Conservation (phyloP, 1,284 basidiomycete species). For the Tremellales sp. region DNA sequence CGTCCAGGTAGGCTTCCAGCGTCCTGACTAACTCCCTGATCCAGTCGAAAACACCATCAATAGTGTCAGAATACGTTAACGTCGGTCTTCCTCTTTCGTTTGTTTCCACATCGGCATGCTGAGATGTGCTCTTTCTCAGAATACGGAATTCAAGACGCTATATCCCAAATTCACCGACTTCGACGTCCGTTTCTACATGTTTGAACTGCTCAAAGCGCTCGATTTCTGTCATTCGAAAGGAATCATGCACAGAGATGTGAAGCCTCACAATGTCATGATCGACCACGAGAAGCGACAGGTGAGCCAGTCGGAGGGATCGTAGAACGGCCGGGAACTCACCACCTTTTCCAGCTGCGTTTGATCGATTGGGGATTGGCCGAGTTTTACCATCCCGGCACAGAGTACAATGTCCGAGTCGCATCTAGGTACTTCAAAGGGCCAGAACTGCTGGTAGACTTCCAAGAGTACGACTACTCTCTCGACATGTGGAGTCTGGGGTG, state of each 20-base stretch:
- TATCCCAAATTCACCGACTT: conserved; percentile 93
- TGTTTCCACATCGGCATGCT: not conserved
- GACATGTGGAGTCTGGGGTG: conserved; percentile 99
- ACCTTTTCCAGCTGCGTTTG: conserved; percentile 64
- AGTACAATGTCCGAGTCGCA: conserved; percentile 97
- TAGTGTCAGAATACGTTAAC: conserved; percentile 98
- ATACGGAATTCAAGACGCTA: conserved; percentile 95
- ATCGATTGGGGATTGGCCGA: conserved; percentile 99
- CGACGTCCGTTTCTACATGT: conserved; percentile 95
- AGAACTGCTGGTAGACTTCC: conserved; percentile 94
- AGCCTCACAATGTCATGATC: conserved; percentile 99
- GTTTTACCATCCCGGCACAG: conserved; percentile 96
- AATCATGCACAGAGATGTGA: conserved; percentile 99
- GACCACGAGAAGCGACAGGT: conserved; percentile 95
- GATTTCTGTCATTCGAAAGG: conserved; percentile 98
- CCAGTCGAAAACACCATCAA: conserved; percentile 87
- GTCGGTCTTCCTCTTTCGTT: conserved; percentile 22
- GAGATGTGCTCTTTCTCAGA: conserved; percentile 44
- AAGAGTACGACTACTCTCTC: conserved; percentile 93
- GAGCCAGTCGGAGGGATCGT: conserved; percentile 20
- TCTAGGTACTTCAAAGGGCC: conserved; percentile 98
- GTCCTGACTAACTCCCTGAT: not conserved
- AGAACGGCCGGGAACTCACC: conserved; percentile 5
- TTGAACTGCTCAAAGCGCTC: conserved; percentile 93
- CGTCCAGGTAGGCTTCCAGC: not conserved